Evolutionary conservation across 768 basidiomycete genomes (phyloP), one percentile per base, ranked within the genome.

Genomic region (Kwoniella botswanensis): DNA sequence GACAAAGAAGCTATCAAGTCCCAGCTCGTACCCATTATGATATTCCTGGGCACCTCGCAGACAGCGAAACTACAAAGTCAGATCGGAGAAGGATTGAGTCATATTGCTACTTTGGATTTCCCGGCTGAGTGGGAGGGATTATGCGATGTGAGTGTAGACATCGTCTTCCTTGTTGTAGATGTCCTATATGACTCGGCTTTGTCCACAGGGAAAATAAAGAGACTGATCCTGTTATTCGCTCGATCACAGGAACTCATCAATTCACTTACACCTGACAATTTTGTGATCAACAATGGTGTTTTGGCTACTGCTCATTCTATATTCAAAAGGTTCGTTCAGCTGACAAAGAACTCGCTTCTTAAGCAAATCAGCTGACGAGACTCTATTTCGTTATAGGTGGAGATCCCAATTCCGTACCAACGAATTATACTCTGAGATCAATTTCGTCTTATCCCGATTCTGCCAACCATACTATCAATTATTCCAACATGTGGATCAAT

Each of bases 251-350:
- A 94, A 92, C 89, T 99, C 56, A 92, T 96, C 21, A 82, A 84
- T 21, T 93, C 92, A 44, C 87, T 98, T 15, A 93, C 93, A 2
- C 85, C 86, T 4, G 88, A 90, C 2, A 90, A 96, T 76, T 95
- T 93, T 80, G 89, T 90, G 70, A 83, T 92, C 73, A 98, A 97
- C 82, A 86, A 95, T 24, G 93, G 92, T 59, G 92, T 99, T 10
- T 87, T 99, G 55, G 89, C 97, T 79, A 94, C 94, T 0, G 94
- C 94, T 0, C 97, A 98, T 82, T 95, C 93, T 50, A 98, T 99
- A 78, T 98, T 98, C 85, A 88, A 81, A 66, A 74, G 84, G 85
- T 84, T 29, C 55, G 84, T 56, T 11, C 7, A 29, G 4, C 57
- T 56, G 21, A 6, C 2, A 17, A 22, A 15, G 11, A 1, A 63